These are phyloP conservation scores for Pichia manshurica DNA, from an alignment of 805 yeast genomes.

Conservation along the genomic window DNA sequence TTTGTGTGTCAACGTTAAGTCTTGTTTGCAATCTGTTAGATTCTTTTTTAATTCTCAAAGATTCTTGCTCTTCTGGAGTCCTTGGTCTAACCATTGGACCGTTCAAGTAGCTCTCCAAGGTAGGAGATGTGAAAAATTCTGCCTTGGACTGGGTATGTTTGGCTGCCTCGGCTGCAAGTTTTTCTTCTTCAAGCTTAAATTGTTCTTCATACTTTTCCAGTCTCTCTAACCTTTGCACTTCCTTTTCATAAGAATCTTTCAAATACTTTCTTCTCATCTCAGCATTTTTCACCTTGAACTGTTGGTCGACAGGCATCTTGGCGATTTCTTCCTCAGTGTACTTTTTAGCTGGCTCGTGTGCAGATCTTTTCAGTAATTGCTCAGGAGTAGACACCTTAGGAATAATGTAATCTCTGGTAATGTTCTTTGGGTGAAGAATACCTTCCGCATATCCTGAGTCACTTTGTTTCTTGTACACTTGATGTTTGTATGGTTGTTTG, in stretches of 20 bases:
- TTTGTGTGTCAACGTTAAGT: constrained; percentile 45
- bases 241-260: constrained; percentile 46
- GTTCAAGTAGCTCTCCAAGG: constrained; percentile 58
- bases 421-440: constrained; percentile 59
- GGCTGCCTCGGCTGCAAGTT: constrained; percentile 19
- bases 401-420: constrained; percentile 49
- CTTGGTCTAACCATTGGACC: constrained; percentile 71
- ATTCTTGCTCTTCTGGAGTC: constrained; percentile 60
- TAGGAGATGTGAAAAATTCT: constrained; percentile 67
- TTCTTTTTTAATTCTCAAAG: constrained; percentile 52
- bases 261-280: constrained; percentile 69
- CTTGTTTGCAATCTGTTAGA: constrained; percentile 59
- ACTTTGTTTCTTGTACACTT: constrained; percentile 42
- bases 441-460: constrained; percentile 69
- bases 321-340: constrained; percentile 30
- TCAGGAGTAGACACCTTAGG: constrained; percentile 54
- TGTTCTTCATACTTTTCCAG: constrained; percentile 24
- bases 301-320: constrained; percentile 33
- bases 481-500: constrained; percentile 56
- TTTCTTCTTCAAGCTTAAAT: constrained; percentile 25
- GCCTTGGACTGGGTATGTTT: constrained; percentile 43
- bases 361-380: constrained; percentile 51
- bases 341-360: constrained; percentile 38
- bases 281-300: constrained; percentile 47
- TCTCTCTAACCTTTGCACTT: constrained; percentile 34